These are phyloP conservation scores for Aspergillus sparsus DNA, from an alignment of 495 filamentous ascomycete genomes.

Conservation along the genomic window DNA sequence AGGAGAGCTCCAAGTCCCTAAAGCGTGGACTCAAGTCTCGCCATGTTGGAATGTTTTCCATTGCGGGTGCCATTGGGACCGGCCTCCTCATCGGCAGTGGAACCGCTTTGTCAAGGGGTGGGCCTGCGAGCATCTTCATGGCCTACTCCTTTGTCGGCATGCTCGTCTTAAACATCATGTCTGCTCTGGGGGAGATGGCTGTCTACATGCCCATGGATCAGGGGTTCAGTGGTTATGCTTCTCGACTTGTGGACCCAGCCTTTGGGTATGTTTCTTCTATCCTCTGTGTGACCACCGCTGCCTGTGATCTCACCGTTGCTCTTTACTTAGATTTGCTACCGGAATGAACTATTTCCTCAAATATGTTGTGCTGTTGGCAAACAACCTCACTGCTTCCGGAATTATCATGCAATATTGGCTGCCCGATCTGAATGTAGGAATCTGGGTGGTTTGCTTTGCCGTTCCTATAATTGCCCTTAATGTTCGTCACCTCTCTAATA, in stretches of 20 bases:
- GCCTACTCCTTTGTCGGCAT: conserved; percentile 12
- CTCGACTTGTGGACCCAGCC: conserved; percentile 13
- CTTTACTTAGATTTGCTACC: conserved; percentile 10
- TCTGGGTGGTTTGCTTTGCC: conserved; percentile 13
- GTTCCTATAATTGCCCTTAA: conserved; percentile 7
- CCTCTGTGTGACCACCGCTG: too few relatives aligned
- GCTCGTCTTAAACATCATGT: conserved; percentile 10
- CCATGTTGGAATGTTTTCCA: conserved; percentile 17
- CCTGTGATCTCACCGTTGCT: too few relatives aligned
- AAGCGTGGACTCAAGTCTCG: conserved; percentile 10
- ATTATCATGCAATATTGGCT: conserved; percentile 19
- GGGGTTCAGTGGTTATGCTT: conserved; percentile 19
- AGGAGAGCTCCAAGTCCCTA: background rate
- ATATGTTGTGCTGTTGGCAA: conserved; percentile 10
- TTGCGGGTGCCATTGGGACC: conserved; percentile 16
- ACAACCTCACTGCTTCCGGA: conserved; percentile 14
- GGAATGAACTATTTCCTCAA: conserved; percentile 21
- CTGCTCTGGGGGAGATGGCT: conserved; percentile 17
- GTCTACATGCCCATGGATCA: conserved; percentile 14
- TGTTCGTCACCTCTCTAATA: conserved; percentile 1
- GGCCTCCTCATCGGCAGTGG: conserved; percentile 10
- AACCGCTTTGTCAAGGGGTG: conserved; percentile 10
- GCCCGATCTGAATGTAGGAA: conserved; percentile 14
- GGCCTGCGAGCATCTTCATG: conserved; percentile 11
- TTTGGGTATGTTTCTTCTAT: conserved; percentile 8